Conservation (phyloP, 2,329 filamentous ascomycete genomes). For the Fonsecaea multimorphosa region DNA sequence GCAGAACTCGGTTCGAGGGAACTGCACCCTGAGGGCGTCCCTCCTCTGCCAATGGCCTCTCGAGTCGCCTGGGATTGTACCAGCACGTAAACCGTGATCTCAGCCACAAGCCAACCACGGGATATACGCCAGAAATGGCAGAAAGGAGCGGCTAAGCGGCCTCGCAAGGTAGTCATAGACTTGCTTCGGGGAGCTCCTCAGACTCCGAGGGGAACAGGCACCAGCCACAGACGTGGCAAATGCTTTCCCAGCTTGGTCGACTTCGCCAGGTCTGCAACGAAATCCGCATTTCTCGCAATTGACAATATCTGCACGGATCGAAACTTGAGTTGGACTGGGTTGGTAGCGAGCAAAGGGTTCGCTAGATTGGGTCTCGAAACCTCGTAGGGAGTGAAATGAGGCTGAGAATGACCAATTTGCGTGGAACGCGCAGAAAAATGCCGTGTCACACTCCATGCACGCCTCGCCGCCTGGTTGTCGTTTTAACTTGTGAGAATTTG, state of each 20-base stretch:
- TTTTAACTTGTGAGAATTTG: not conserved
- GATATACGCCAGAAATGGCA: not conserved
- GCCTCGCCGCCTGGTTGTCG: slow-evolving; percentile 1
- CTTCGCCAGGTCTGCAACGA: not conserved
- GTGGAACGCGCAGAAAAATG: not conserved
- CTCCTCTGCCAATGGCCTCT: not conserved
- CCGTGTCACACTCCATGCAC: slow-evolving; percentile 1
- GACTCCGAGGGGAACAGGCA: slow-evolving; percentile 8
- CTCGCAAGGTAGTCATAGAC: not conserved
- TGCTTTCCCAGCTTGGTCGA: not conserved
- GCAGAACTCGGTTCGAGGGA: not conserved
- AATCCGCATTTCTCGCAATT: not conserved
- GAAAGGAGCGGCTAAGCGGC: not conserved
- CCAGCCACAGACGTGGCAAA: slow-evolving; percentile 23
- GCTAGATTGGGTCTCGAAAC: slow-evolving; percentile 4
- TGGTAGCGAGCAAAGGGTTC: not conserved
- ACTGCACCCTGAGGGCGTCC: not conserved
- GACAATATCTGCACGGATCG: not conserved
- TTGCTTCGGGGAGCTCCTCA: not conserved
- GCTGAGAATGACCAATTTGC: slow-evolving; percentile 7
- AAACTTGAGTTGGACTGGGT: not conserved
- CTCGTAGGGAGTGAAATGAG: slow-evolving; percentile 3
- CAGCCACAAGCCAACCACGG: not conserved
- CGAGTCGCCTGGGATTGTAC: not conserved
- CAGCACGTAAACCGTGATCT: not conserved